Evolutionary conservation across 148 eudicot species (phyloP), one percentile per base, ranked within the genome.

Genomic region (Rhododendron molle): DNA sequence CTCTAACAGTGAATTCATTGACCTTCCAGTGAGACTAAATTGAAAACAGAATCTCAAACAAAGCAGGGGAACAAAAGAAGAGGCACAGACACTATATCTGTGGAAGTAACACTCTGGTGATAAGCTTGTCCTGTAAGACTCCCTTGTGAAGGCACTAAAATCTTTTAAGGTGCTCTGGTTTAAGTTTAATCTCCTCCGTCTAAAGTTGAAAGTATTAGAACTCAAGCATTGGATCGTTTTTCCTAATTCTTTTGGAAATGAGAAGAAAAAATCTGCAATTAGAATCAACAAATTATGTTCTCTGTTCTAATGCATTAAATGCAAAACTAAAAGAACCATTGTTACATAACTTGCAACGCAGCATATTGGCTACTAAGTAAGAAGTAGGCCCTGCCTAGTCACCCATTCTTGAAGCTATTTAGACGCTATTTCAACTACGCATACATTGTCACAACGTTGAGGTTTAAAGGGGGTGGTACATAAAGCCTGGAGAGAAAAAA

Each of bases 61-160:
- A 44, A 20, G 76, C 76, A 67, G 12, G 28, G 56, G 34, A 67
- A 44, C 13, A 14, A 46, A 26, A 67, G 28, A 28, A 30, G 7
- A 26, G 44, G 26, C 11, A 18, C 3, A 14, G 28, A 11, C 38
- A 13, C 44, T 32, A 46, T 58, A 36, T 30, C 6, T 36, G 84
- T 8, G 1, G 47, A 62, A 14, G 28, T 81, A 46, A 81, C 47
- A 36, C 4, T 20, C 20, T 8, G 67, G 43, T 58, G 71, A 81
- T 58, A 32, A 81, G 34, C 21, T 81, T 81, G 32, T 67, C 72
- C 32, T 58, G 13, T n/a, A 28, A 71, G 74, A 58, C 84, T 81
- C 84, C 49, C 40, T 23, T 28, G 26, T 82, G 72, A 60, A 36
- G 44, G 50, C 76, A 13, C 40, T 32, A 30, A 38, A 71, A 71